These are phyloP conservation scores for Monocercomonoides exilis DNA, from an alignment of 78 protist species.

Conservation along the genomic window DNA sequence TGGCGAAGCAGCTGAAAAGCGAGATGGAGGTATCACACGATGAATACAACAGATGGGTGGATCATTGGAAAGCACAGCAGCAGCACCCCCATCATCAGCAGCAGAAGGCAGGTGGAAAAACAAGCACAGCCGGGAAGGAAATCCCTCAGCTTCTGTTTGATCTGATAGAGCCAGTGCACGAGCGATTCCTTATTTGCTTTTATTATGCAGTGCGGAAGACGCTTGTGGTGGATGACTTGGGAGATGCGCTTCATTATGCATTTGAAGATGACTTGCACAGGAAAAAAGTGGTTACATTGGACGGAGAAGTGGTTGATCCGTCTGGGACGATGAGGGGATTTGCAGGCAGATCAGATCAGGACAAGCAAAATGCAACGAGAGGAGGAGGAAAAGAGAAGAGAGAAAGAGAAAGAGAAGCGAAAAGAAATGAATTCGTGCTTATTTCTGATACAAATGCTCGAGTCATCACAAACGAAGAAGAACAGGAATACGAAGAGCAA, in stretches of 20 bases:
- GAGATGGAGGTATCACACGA: neutral
- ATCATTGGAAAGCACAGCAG: too few relatives aligned
- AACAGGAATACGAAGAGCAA: too few relatives aligned
- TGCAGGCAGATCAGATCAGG: conserved; percentile 72
- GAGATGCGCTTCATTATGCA: conserved; percentile 56
- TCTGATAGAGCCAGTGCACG: conserved; percentile 30
- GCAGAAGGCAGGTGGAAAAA: too few relatives aligned
- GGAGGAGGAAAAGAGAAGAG: too few relatives aligned
- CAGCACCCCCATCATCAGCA: neutral
- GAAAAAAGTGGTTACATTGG: conserved; percentile 88
- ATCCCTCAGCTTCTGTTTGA: conserved; percentile 46
- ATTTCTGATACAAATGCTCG: too few relatives aligned
- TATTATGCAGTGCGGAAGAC: conserved; percentile 87
- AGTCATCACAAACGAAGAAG: too few relatives aligned
- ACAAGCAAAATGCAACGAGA: too few relatives aligned
- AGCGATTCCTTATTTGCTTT: conserved; percentile 62
- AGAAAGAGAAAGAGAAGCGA: too few relatives aligned
- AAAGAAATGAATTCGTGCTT: too few relatives aligned
- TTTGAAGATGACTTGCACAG: conserved; percentile 27
- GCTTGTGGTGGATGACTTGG: conserved; percentile 62
- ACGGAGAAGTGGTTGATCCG: conserved; percentile 85
- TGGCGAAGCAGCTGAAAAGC: neutral
- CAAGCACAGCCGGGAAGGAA: too few relatives aligned
- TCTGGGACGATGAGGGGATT: conserved; percentile 83
- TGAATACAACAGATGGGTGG: neutral